Evolutionary conservation across 805 yeast species (phyloP).

Genomic region (Candida succiphila): DNA sequence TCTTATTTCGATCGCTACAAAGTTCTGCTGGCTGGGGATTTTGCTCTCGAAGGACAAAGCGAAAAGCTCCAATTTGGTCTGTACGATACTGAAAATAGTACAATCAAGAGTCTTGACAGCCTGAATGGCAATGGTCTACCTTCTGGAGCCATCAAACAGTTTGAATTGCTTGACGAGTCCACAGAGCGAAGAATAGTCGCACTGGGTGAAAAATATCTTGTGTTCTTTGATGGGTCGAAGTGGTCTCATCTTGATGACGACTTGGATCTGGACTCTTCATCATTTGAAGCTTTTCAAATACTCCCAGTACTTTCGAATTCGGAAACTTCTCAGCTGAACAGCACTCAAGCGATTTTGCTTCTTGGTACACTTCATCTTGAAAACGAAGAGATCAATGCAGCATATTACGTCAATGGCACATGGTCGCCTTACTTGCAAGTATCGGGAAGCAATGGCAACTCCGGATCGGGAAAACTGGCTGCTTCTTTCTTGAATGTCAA

Average conservation of each 20-base stretch:
- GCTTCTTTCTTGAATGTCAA: background rate
- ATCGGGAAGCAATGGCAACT: conserved; percentile 13
- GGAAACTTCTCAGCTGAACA: conserved; percentile 19
- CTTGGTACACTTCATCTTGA: conserved; percentile 49
- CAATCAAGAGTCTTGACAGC: conserved; percentile 10
- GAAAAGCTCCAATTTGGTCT: conserved; percentile 32
- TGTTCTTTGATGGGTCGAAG: conserved; percentile 32
- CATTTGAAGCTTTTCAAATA: conserved; percentile 31
- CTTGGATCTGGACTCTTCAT: conserved; percentile 18
- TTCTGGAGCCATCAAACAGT: conserved; percentile 22
- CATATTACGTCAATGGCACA: conserved; percentile 49
- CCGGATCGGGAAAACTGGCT: background rate
- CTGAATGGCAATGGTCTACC: conserved; percentile 19
- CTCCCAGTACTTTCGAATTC: conserved; percentile 3
- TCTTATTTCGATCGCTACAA: conserved; percentile 29
- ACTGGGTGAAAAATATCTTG: conserved; percentile 28
- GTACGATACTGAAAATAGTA: conserved; percentile 39
- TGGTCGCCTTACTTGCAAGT: conserved; percentile 64
- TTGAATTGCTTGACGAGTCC: conserved; percentile 32
- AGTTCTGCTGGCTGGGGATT: conserved; percentile 42
- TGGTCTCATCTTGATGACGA: conserved; percentile 37
- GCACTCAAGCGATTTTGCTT: conserved; percentile 35
- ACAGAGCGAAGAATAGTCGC: conserved; percentile 31
- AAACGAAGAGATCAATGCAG: conserved; percentile 52
- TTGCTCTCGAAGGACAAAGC: conserved; percentile 22